Evolutionary conservation across 805 yeast species (phyloP).

Genomic region (Lipomyces mesembrius): DNA sequence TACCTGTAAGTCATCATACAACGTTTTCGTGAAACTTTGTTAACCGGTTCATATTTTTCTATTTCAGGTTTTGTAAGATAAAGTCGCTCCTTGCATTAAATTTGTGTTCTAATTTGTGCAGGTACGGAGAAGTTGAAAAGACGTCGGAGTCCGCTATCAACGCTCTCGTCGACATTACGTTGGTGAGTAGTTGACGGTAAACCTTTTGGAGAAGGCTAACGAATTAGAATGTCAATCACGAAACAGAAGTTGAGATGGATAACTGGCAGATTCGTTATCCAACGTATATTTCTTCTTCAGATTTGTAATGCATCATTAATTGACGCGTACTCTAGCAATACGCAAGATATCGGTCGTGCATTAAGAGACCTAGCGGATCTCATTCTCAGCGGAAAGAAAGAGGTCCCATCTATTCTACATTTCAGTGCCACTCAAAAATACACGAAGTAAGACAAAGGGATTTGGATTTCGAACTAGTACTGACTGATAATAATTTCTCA

Average conservation of each 20-base stretch:
- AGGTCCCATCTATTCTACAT: constrained; percentile 26
- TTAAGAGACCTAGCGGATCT: constrained; percentile 19
- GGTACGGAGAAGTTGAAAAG: constrained; percentile 23
- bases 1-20: constrained; percentile 23
- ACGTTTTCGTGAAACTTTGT: neutral
- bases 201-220: neutral
- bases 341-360: constrained; percentile 19
- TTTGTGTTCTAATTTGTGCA: neutral
- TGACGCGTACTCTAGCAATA: constrained; percentile 11
- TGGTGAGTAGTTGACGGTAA: constrained; percentile 13
- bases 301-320: constrained; percentile 2
- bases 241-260: constrained; percentile 23
- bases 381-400: neutral
- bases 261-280: constrained; percentile 35
- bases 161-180: constrained; percentile 22
- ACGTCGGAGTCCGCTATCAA: constrained; percentile 29
- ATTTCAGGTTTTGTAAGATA: constrained; percentile 18
- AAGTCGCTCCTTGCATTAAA: neutral
- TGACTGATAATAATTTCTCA: neutral
- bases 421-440: constrained; percentile 27
- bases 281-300: constrained; percentile 18
- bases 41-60: neutral
- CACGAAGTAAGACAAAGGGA: constrained; percentile 29
- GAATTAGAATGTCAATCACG: constrained; percentile 17
- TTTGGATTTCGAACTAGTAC: neutral